Conservation (phyloP, 768 basidiomycete species). For the Kwoniella heveanensis region DNA sequence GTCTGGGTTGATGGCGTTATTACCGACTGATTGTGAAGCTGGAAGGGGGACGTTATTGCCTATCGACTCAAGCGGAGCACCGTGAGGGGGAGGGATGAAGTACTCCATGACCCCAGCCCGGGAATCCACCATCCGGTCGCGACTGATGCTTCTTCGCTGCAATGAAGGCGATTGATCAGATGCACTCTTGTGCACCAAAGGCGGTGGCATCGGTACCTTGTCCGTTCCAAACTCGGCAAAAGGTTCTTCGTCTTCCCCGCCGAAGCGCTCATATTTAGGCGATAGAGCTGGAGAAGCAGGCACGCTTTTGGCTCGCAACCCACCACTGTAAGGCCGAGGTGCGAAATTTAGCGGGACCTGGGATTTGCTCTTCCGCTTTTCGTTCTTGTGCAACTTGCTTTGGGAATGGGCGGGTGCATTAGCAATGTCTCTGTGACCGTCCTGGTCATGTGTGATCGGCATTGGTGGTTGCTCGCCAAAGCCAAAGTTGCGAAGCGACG, state of each 20-base stretch:
- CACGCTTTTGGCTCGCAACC: constrained; percentile 17
- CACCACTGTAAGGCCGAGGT: constrained; percentile 5
- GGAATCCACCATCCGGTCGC: not conserved
- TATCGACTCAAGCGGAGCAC: constrained; percentile 2
- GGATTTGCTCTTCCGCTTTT: constrained; percentile 13
- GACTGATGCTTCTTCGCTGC: not conserved
- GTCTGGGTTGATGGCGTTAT: constrained; percentile 1
- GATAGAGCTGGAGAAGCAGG: constrained; percentile 31
- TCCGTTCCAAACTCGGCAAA: not conserved
- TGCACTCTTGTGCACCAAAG: constrained; percentile 5
- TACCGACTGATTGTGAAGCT: not conserved
- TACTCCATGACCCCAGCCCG: constrained; percentile 9
- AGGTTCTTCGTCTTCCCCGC: not conserved
- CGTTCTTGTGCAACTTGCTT: constrained; percentile 8
- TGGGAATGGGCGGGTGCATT: not conserved
- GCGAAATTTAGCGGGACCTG: constrained; percentile 14
- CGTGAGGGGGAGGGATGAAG: constrained; percentile 26
- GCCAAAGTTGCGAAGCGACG: constrained; percentile 5
- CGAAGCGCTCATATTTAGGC: constrained; percentile 9
- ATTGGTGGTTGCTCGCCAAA: not conserved
- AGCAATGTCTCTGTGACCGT: not conserved
- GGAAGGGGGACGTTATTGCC: constrained; percentile 1
- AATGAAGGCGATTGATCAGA: constrained; percentile 16
- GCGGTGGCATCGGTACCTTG: constrained; percentile 2
- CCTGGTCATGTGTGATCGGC: not conserved